Percentiles rank a stretch among this genome's conserved stretches.
Evolutionary conservation across 768 basidiomycete species (phyloP).

Genomic region (Pseudohyphozyma bogoriensis): DNA sequence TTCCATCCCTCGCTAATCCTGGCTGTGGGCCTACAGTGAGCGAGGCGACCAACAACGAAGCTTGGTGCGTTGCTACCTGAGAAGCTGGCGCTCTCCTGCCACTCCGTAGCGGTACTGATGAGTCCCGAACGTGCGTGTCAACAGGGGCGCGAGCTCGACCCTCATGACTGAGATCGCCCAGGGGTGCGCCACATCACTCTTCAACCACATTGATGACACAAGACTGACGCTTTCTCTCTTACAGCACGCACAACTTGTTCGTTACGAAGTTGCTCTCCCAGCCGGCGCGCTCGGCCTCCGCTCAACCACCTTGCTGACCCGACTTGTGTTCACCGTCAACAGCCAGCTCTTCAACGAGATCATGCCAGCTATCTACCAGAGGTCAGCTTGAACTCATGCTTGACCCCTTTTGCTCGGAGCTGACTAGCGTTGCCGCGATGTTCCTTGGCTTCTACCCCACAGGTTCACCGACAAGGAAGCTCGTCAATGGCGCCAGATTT

Average conservation of each 20-base stretch:
- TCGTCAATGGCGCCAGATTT: slow-evolving; percentile 95
- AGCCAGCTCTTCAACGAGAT: slow-evolving; percentile 99
- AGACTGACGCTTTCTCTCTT: not conserved
- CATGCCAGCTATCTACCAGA: slow-evolving; percentile 87
- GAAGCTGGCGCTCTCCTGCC: not conserved
- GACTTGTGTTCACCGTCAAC: slow-evolving; percentile 5
- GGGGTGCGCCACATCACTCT: slow-evolving; percentile 51
- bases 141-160: slow-evolving; percentile 92
- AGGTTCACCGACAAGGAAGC: slow-evolving; percentile 99
- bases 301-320: no score
- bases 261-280: slow-evolving; percentile 34
- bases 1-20: no score
- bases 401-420: slow-evolving; percentile 13
- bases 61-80: slow-evolving; percentile 59
- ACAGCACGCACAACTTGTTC: slow-evolving; percentile 96
- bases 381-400: slow-evolving; percentile 38
- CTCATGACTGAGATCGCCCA: slow-evolving; percentile 98
- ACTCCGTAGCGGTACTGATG: not conserved
- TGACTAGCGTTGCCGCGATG: slow-evolving; percentile 31
- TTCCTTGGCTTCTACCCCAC: no score
- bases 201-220: slow-evolving; percentile 21
- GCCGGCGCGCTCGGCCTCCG: not conserved
- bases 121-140: not conserved
- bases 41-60: slow-evolving; percentile 95
- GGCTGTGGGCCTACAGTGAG: no score